Conservation (phyloP, 1,284 basidiomycete genomes). For the Trichosporon sp. region DNA sequence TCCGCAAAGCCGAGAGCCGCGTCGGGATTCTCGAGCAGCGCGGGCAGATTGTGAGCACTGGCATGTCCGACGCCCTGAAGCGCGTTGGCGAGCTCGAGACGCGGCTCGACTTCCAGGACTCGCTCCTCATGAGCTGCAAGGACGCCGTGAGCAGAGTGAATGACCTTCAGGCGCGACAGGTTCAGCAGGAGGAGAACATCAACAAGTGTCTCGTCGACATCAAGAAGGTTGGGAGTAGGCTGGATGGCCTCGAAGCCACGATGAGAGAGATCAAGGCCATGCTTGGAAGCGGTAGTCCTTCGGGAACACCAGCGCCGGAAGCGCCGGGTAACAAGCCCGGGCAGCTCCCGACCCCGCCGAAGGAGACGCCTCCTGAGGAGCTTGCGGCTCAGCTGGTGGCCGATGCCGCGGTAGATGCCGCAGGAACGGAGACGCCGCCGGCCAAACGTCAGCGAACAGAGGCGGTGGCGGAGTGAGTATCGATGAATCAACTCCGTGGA, state of each 20-base stretch:
- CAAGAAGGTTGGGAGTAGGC: background rate
- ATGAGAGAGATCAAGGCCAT: background rate
- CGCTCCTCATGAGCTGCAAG: background rate
- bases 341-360: background rate
- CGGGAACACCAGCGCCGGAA: background rate
- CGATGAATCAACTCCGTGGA: background rate
- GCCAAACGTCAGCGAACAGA: background rate
- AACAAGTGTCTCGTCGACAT: background rate
- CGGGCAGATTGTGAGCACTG: background rate
- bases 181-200: background rate
- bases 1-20: background rate
- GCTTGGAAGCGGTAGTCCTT: background rate
- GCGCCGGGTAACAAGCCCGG: background rate
- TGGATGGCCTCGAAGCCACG: background rate
- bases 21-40: background rate
- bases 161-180: background rate
- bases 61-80: slow-evolving; percentile 1
- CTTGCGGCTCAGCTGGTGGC: background rate
- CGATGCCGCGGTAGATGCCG: background rate
- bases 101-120: background rate
- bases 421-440: background rate
- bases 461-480: background rate
- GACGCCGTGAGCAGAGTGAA: background rate
- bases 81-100: background rate
- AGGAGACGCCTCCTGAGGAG: background rate